Evolutionary conservation across 2,329 filamentous ascomycete species (phyloP), one percentile per base, ranked within the genome.

Genomic region (Hypoxylon sp.): DNA sequence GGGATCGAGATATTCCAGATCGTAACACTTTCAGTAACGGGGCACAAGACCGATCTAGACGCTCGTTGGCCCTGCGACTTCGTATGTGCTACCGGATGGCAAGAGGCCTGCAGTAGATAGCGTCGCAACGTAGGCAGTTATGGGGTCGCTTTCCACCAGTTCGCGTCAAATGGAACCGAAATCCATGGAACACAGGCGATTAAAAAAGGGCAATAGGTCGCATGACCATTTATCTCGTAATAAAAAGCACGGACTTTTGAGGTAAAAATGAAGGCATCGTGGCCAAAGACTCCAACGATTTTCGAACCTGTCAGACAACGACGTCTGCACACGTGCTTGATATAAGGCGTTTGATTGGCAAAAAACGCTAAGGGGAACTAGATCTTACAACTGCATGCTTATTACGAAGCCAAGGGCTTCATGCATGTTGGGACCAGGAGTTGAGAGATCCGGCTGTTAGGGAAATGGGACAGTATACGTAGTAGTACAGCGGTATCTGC

Each of bases 311-410:
- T 58, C 17, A 51, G 25, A 44, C 7, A 19, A 47, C 51, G 55
- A 51, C 55, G 55, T 46, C 32, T 34, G 21, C 38, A 34, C 55
- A 58, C 55, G 55, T 58, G 55, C 31, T 43, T 38, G 26, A 36
- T 21, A 38, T 43, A 52, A 7, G 15, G 21, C 3, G 26, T 42
- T 5, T 55, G 47, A 58, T 58, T 58, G 51, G 55, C 16, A 47
- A 47, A 23, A 34, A 6, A 31, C 5, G 16, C 9, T 37, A 23
- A 30, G 38, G 25, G 11, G 27, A 31, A 7, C 9, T 34, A 26
- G 38, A 48, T 53, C 26, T 51, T 20, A 15, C 12, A 6, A 13
- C 12, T 31, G 32, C 21, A 25, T 34, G 19, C 41, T 16, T 37
- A 12, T 40, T 57, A 44, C 53, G n/a, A n/a, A n/a, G n/a, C n/a